A percentile compares a stretch with the other conserved stretches of the same genome.
phyloP scores from a whole-genome alignment of 768 basidiomycete species.

The Boletus subparvulus region DNA sequence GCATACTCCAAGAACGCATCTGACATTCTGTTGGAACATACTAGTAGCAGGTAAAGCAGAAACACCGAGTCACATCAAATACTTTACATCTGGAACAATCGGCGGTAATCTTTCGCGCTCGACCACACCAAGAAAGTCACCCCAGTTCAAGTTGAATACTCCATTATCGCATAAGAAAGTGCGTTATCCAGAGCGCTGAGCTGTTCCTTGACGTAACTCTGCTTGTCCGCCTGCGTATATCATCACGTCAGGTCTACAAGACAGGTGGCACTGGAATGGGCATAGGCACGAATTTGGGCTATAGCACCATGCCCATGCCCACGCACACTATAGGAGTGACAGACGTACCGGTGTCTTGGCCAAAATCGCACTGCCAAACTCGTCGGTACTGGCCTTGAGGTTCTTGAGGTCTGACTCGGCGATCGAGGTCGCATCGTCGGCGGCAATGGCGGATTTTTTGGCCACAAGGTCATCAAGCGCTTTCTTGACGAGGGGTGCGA shows the following conservation, averaged over 20 bases:
- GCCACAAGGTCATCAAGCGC: neutral
- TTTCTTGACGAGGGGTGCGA: neutral
- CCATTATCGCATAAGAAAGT: neutral
- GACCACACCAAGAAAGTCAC: neutral
- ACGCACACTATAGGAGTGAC: neutral
- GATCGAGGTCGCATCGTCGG: fast-evolving
- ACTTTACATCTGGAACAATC: neutral
- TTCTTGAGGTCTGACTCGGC: neutral
- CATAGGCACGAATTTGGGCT: neutral
- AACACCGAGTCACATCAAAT: neutral
- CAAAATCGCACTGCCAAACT: neutral
- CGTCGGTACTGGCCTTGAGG: neutral
- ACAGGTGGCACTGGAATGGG: no score
- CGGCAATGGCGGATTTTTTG: neutral
- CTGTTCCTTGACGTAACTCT: neutral
- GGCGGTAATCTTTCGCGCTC: no score
- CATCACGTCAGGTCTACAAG: neutral
- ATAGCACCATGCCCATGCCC: neutral
- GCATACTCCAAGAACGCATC: no score
- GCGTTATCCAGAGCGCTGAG: neutral
- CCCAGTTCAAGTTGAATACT: neutral
- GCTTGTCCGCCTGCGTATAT: neutral
- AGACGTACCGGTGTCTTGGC: slow-evolving; percentile 1
- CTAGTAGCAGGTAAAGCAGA: neutral
- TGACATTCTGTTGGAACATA: no score